These are phyloP conservation scores for Adansonia grandidieri DNA, from an alignment of 441 rosid species.

Conservation along the genomic window DNA sequence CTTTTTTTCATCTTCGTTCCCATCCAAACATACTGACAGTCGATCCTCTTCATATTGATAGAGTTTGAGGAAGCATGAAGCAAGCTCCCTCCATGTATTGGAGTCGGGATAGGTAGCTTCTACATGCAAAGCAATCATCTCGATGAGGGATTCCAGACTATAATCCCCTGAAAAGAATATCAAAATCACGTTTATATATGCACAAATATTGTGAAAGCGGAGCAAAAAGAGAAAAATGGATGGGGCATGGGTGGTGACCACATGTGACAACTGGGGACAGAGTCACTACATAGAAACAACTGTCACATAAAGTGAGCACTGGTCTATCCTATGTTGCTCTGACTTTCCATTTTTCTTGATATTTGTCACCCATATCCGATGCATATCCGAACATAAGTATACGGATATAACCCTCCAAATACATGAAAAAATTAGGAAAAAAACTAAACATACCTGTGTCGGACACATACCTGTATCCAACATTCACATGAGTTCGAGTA, in stretches of 20 bases:
- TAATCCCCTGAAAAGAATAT: slow-evolving; percentile 58
- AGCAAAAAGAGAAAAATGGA: background rate
- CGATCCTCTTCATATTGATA: slow-evolving; percentile 59
- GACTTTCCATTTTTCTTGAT: too few species aligned
- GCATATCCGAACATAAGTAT: too few species aligned
- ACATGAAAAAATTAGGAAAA: too few species aligned
- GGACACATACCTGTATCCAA: too few species aligned
- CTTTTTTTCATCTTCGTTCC: slow-evolving; percentile 39
- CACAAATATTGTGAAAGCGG: background rate
- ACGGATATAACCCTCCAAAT: too few species aligned
- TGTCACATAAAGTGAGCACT: background rate
- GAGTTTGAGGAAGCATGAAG: slow-evolving; percentile 62
- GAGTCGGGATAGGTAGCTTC: slow-evolving; percentile 59
- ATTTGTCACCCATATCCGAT: too few species aligned
- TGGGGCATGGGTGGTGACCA: background rate
- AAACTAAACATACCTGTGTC: too few species aligned
- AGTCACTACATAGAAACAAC: background rate
- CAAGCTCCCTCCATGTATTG: slow-evolving; percentile 72
- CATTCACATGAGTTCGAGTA: too few species aligned
- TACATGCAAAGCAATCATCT: slow-evolving; percentile 85
- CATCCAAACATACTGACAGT: slow-evolving; percentile 52
- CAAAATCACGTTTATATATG: slow-evolving; percentile 13
- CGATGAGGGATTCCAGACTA: slow-evolving; percentile 52
- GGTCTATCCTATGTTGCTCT: too few species aligned
- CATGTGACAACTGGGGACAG: background rate